Conservation (phyloP, 2,329 filamentous ascomycete species). For the Leptographium procerum region DNA sequence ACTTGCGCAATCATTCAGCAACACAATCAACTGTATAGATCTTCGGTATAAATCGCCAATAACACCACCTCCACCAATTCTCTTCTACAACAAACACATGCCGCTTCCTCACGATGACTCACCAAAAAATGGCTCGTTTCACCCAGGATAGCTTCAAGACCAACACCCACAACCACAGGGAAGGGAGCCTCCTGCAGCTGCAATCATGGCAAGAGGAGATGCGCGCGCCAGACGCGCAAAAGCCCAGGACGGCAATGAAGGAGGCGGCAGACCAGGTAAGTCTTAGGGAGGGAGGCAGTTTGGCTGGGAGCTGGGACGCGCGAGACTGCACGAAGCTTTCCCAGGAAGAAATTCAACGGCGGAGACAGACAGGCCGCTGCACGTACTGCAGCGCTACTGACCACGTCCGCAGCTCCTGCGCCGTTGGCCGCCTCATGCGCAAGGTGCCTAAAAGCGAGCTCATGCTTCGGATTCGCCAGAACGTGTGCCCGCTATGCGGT, state of each 20-base stretch:
- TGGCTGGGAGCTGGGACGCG: background rate
- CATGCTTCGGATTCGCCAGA: background rate
- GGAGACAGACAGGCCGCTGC: slow-evolving; percentile 1
- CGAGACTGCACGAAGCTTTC: background rate
- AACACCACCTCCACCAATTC: too few relatives aligned
- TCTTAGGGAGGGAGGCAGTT: background rate
- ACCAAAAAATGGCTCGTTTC: background rate
- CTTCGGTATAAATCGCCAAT: background rate
- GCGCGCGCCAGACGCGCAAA: background rate
- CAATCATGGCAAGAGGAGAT: background rate
- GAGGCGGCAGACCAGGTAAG: background rate
- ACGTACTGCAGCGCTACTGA: slow-evolving; percentile 8
- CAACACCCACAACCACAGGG: background rate
- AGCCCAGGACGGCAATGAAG: background rate
- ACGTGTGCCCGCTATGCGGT: slow-evolving; percentile 10
- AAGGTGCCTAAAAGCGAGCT: slow-evolving; percentile 6
- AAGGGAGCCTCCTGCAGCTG: background rate
- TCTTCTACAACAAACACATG: background rate
- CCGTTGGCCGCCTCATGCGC: slow-evolving; percentile 9
- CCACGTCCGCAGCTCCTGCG: slow-evolving; percentile 7
- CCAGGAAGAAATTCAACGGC: slow-evolving; percentile 1
- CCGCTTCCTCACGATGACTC: background rate
- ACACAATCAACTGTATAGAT: background rate
- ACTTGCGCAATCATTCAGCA: background rate
- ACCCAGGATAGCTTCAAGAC: background rate